Evolutionary conservation across 75 land plant genomes (phyloP).

Genomic region (Larix kaempferi): DNA sequence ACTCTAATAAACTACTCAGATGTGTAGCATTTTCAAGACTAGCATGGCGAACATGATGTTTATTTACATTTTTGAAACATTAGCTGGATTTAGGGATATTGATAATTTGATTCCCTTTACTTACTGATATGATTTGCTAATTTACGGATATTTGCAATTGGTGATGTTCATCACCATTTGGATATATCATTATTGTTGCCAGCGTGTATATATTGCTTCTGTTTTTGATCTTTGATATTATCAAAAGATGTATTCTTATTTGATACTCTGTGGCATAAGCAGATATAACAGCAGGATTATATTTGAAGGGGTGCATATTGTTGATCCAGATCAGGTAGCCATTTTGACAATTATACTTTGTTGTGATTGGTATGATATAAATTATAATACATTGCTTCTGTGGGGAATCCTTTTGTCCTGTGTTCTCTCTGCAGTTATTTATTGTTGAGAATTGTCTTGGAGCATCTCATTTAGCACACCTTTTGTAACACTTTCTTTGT

Average conservation of each 20-base stretch:
- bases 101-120: too few species aligned
- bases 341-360: neutral
- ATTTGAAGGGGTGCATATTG: conserved; percentile 88
- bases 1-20: too few species aligned
- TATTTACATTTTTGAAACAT: too few species aligned
- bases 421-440: neutral
- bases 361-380: neutral
- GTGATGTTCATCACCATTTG: too few species aligned
- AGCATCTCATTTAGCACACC: neutral
- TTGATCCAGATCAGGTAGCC: conserved; percentile 84
- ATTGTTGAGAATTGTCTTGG: neutral
- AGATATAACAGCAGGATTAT: conserved; percentile 70
- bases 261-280: conserved; percentile 3
- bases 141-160: too few species aligned
- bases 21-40: too few species aligned
- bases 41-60: too few species aligned
- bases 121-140: too few species aligned
- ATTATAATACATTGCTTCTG: neutral
- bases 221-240: neutral
- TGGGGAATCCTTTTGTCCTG: neutral
- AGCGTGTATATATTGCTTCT: neutral
- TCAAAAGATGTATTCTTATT: neutral
- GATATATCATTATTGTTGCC: too few species aligned
- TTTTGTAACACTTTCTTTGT: conserved; percentile 8
- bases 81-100: too few species aligned